phyloP scores from a whole-genome alignment of 169 alveolate genomes.

The Cryptosporidium parvum region DNA sequence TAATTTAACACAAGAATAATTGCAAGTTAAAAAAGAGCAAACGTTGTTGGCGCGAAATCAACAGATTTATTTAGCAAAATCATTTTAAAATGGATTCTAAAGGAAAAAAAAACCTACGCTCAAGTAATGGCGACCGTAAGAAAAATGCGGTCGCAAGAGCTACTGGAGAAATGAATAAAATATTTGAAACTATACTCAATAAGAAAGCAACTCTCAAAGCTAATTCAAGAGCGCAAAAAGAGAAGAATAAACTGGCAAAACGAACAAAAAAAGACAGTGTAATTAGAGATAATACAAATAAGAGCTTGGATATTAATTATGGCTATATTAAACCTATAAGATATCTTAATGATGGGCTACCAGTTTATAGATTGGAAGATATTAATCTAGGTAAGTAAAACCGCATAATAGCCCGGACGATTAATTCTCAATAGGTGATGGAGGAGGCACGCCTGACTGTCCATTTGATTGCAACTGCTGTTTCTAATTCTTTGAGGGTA shows the following conservation, averaged over 20 bases:
- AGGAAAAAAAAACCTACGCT: background rate
- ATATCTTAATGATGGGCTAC: conserved; percentile 53
- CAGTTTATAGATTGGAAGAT: conserved; percentile 68
- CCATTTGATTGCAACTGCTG: conserved; percentile 69
- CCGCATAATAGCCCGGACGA: background rate
- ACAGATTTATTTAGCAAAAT: too few relatives aligned
- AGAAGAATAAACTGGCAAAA: background rate
- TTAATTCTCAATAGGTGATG: conserved; percentile 29
- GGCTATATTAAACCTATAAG: conserved; percentile 27
- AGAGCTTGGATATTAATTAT: background rate
- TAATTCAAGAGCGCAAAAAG: background rate
- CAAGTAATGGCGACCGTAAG: background rate
- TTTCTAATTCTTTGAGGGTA: background rate
- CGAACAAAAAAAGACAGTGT: background rate
- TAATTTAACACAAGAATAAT: background rate
- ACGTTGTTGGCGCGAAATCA: background rate
- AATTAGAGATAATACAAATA: background rate
- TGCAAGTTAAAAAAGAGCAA: too few relatives aligned
- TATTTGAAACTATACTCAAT: background rate
- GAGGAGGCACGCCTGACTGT: conserved; percentile 68
- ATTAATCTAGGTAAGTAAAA: conserved; percentile 54
- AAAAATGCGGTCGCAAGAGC: background rate
- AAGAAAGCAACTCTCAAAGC: background rate
- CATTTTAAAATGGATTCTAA: background rate
- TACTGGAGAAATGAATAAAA: background rate